Base-by-base conservation (phyloP, 2,329 filamentous ascomycete genomes). In the Bertia moriformis region DNA sequence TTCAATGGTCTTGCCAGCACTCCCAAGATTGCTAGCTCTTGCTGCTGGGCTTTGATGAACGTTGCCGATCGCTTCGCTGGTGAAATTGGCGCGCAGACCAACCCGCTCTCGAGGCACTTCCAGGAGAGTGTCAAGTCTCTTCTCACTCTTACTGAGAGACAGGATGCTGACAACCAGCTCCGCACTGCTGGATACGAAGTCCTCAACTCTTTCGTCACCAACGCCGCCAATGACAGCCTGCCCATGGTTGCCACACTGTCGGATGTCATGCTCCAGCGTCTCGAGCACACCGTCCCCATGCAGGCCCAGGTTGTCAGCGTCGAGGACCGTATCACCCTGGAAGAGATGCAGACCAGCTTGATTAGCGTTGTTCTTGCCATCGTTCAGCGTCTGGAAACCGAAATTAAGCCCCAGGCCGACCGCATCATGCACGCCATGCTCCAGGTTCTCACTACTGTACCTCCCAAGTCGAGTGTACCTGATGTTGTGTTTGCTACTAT, bases 11-110 rank as follows among this genome's bases (percentile, higher is more conserved):
- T 98, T 43, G 77, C 85, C 43, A 89, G 83, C 63, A 91, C 83
- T 57, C 82, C 87, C 43, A 95, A 93, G 73, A 98, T 98, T 79
- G 91, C 89, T 20, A 79, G 86, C 40, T 98, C 91, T 19, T 96
- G 91, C 76, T 98, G 91, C 66, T 95, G 93, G 91, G 88, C 91
- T 20, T 66, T 98, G 48, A 96, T 98, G 85, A 98, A 96, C 63
- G 66, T 98, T 55, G 89, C 91, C 10, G 91, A 98, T 56, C 82
- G 88, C 44, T 98, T 96, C 56, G 84, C 87, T 19, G 86, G 87
- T 42, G 88, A 95, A 40, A 71, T 79, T 41, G 85, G 84, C 38
- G 81, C 79, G 43, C 51, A 67, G 32, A 67, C 80, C 50, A 98
- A 96, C 63, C 73, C 86, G 33, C 69, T 98, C 38, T 93, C 88